Evolutionary conservation across 345 rosid genomes (phyloP), one percentile per base, ranked within the genome.

Genomic region (Theobroma cacao): DNA sequence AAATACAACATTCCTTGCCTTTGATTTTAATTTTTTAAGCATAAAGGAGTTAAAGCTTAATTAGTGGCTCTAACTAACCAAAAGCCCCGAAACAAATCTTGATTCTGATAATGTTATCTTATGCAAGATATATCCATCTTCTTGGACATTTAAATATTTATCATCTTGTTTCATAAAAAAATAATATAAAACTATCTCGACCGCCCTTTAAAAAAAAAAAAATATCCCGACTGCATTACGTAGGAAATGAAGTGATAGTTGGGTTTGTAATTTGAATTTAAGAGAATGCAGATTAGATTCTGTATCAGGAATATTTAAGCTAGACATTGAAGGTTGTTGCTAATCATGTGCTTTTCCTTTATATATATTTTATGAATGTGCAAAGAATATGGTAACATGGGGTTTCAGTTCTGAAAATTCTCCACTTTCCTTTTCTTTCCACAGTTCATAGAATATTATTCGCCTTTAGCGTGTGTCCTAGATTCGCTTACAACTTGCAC

Each of bases 161-260:
- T 3, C 18, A 18, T 50, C 50, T 45, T n/a, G n/a, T n/a, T n/a
- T n/a, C n/a, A n/a, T n/a, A n/a, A n/a, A n/a, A n/a, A 45, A 18
- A 18, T 14, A 48, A 48, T 48, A 48, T 14, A 48, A 48, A 48
- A 15, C 33, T 59, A 55, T 55, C n/a, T n/a, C n/a, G n/a, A n/a
- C n/a, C n/a, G n/a, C n/a, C n/a, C n/a, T n/a, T n/a, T n/a, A n/a
- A n/a, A n/a, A n/a, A n/a, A n/a, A n/a, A n/a, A n/a, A n/a, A n/a
- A n/a, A n/a, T 61, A 61, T 62, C 15, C 28, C 22, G 33, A 66
- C 72, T 12, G 52, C 72, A 66, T 22, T 22, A 5, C 43, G 72
- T 41, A n/a, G 72, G 53, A 67, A 43, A 67, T 67, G 72, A 67
- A 24, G 34, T 67, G 18, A 67, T 41, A 64, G n/a, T 67, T 41